Percentiles rank a stretch among this genome's conserved stretches.
phyloP scores from a whole-genome alignment of 163 green algal genomes.

The Prototheca wickerhamii region DNA sequence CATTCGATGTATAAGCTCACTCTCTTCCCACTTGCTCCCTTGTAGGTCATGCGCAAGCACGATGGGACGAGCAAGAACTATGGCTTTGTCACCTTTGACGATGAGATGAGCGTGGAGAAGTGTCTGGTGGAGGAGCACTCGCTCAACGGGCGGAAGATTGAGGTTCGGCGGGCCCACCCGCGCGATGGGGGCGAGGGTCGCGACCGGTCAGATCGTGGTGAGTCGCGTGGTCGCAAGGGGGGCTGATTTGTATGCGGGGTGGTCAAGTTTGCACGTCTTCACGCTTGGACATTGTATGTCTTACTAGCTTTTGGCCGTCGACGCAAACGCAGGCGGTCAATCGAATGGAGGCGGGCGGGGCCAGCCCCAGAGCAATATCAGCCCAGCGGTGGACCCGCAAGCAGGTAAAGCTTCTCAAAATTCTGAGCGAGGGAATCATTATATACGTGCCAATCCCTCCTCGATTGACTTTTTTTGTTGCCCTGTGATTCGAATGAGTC shows the following conservation, averaged over 20 bases:
- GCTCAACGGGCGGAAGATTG: constrained; percentile 43
- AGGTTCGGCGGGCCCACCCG: constrained; percentile 52
- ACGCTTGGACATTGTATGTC: no score
- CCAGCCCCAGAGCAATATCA: no score
- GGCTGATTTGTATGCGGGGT: no score
- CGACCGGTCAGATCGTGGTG: not conserved
- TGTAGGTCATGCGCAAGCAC: constrained; percentile 53
- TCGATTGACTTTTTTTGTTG: no score
- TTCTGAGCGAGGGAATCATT: no score
- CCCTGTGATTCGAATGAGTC: not conserved
- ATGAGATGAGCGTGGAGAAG: constrained; percentile 61
- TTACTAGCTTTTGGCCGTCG: no score
- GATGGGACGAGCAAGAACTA: constrained; percentile 59
- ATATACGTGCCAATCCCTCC: no score
- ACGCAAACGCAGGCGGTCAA: no score
- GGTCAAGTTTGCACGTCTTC: no score
- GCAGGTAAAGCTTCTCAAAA: no score
- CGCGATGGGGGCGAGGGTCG: not conserved
- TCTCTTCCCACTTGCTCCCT: not conserved
- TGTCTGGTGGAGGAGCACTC: constrained; percentile 54
- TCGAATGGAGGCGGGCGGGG: no score
- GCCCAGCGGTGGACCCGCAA: no score
- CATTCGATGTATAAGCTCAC: not conserved
- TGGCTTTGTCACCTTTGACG: constrained; percentile 76
- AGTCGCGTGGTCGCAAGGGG: not conserved